Base-by-base conservation (phyloP, 2,329 filamentous ascomycete genomes). In the Pyricularia pennisetigena region DNA sequence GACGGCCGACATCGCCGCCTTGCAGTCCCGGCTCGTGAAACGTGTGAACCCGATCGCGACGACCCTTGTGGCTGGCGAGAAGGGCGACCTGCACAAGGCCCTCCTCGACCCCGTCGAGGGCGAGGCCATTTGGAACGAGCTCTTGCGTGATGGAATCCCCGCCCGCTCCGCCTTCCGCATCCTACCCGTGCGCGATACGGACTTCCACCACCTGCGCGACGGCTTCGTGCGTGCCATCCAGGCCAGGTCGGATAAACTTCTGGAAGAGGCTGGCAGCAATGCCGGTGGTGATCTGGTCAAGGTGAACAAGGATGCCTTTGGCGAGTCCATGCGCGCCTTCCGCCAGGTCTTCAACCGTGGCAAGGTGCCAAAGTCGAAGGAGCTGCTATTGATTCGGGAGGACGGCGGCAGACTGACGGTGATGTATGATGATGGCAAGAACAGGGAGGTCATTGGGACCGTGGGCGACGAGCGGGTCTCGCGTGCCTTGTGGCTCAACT, bases 171-270 rank as follows among this genome's bases (percentile, higher is more conserved):
- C 89, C 0, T 88, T 97, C 79, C 86, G 94, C 64, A 90, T 99
- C 71, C 88, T 94, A 2, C 95, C 95, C 0, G 93, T 93, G n/a
- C 85, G 93, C 54, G 93, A 96, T 78, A 99, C 95, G 23, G 94
- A 98, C 78, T 98, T 97, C 78, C 88, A 90, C 72, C 95, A 99
- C 77, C 79, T 99, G 70, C 87, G 94, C 59, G 95, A 99, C 75
- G 95, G 92, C 0, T 96, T 94, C 81, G 92, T 97, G 69, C 87
- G 93, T 6, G 91, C 92, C 26, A 90, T 99, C 71, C 91, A 91
- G 68, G 89, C 86, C 9, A 87, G 90, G 41, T 89, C 90, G 2
- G 83, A 88, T 1, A 68, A 65, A 9, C 64, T 72, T 16, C n/a
- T 70, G 5, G 69, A 67, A 1, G 29, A 68, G 12, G 67, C 65